Base-by-base conservation (phyloP, 257 asterid genomes). In the Forsythia viridissima region DNA sequence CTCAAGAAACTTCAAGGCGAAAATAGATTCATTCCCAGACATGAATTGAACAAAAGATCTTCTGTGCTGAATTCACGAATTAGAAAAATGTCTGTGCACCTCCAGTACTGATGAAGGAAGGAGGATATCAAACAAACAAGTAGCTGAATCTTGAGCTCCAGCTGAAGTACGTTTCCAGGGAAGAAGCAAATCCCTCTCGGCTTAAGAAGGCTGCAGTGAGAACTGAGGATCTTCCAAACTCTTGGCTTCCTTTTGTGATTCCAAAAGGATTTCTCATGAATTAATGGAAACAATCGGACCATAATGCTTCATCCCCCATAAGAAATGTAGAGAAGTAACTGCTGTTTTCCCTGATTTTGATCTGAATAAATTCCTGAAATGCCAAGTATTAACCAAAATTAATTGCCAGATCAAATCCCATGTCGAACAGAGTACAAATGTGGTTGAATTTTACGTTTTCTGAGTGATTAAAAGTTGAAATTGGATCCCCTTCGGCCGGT, bases 291-390 rank as follows among this genome's bases (percentile, higher is more conserved):
- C 48, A 0, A 4, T 80, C 84, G 86, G 86, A 83, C 86, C 86
- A 40, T 38, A 21, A 72, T 57, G 83, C 83, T 83, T 83, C 86
- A 83, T 61, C 71, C 83, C 82, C 72, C 30, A n/a, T 15, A 11
- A 71, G 52, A 52, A 18, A 66, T 66, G 39, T 61, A 24, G 39
- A 39, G 24, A 70, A 16, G 16, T 18, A 48, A 40, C 7, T 10
- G 3, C 55, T 21, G 9, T 15, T 72, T 70, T 74, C 24, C 59
- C 0, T 24, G 0, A 24, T 24, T 24, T 0, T 24, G 24, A 24
- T 24, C 24, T 24, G 24, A 24, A 24, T 24, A 24, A 24, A 24
- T 24, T 24, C 24, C 24, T 24, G 24, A 0, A 24, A 24, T 24
- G 24, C 24, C 24, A 24, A 4, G 18, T 15, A 30, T 10, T 63